These are phyloP conservation scores for Cercospora sp. DNA, from an alignment of 2,329 filamentous ascomycete genomes.

Conservation along the genomic window DNA sequence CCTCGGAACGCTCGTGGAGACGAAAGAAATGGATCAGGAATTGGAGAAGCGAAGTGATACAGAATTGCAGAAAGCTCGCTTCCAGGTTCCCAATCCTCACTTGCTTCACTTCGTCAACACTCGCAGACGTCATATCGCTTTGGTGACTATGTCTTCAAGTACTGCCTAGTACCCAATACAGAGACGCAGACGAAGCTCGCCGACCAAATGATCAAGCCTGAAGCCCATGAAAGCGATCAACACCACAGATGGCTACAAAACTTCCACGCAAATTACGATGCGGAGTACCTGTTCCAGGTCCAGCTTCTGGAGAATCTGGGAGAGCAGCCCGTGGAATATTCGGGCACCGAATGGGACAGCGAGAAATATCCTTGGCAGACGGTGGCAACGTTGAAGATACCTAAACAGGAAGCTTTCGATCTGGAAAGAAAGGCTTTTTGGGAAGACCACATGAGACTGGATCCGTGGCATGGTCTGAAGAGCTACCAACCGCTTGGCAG, in stretches of 20 bases:
- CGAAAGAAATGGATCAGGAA: slow-evolving; percentile 46
- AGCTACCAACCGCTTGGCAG: slow-evolving; percentile 46
- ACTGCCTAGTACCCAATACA: slow-evolving; percentile 47
- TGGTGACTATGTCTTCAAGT: slow-evolving; percentile 52
- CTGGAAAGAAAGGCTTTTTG: slow-evolving; percentile 46
- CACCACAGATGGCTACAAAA: slow-evolving; percentile 45
- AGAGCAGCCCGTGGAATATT: slow-evolving; percentile 51
- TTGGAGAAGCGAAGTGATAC: slow-evolving; percentile 44
- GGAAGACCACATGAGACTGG: slow-evolving; percentile 48
- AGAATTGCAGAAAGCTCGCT: slow-evolving; percentile 44
- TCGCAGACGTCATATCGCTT: slow-evolving; percentile 53
- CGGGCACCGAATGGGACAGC: slow-evolving; percentile 49
- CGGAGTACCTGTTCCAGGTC: slow-evolving; percentile 49
- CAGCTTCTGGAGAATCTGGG: slow-evolving; percentile 51
- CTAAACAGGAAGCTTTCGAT: slow-evolving; percentile 47
- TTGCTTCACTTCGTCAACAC: slow-evolving; percentile 46
- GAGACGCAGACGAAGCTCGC: slow-evolving; percentile 46
- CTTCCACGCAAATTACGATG: slow-evolving; percentile 45
- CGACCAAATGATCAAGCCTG: slow-evolving; percentile 43
- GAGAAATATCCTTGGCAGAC: slow-evolving; percentile 53
- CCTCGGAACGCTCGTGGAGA: slow-evolving; percentile 37
- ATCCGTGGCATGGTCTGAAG: slow-evolving; percentile 48
- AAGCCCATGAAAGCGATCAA: slow-evolving; percentile 40
- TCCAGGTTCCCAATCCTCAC: slow-evolving; percentile 45
- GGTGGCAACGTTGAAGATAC: slow-evolving; percentile 45